Evolutionary conservation across 192 early-diverging fungal species (phyloP).

Genomic region (Coemansia sp.): DNA sequence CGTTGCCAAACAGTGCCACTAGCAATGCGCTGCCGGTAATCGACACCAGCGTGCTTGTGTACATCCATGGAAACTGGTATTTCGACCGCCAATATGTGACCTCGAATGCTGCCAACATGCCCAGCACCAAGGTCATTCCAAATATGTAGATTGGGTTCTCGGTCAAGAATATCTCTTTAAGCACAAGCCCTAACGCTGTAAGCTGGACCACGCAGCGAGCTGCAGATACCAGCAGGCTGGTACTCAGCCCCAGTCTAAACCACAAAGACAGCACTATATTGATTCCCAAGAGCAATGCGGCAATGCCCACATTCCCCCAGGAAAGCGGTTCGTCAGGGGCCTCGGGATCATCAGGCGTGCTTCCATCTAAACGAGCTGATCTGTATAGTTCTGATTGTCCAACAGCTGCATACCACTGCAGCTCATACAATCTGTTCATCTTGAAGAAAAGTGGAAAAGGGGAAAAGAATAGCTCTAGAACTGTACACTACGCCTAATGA

Average conservation of each 20-base stretch:
- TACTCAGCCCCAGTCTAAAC: conserved; percentile 66
- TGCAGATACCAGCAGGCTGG: conserved; percentile 63
- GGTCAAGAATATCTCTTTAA: conserved; percentile 66
- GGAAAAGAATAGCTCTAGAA: background rate
- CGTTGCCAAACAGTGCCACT: conserved; percentile 33
- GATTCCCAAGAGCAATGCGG: conserved; percentile 59
- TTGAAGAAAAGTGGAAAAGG: background rate
- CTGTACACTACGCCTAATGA: no score
- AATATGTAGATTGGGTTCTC: conserved; percentile 63
- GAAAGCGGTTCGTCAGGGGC: conserved; percentile 36
- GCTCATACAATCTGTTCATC: background rate
- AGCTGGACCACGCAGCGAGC: conserved; percentile 78
- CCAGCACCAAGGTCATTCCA: conserved; percentile 58
- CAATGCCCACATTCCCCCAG: conserved; percentile 61
- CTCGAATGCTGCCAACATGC: conserved; percentile 65
- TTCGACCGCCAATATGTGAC: conserved; percentile 72
- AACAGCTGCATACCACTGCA: conserved; percentile 29
- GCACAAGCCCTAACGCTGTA: conserved; percentile 64
- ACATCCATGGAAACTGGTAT: conserved; percentile 71
- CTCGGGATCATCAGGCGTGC: conserved; percentile 21
- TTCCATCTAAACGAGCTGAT: background rate
- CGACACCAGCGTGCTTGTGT: conserved; percentile 51
- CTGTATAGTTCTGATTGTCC: background rate
- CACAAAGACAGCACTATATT: conserved; percentile 60
- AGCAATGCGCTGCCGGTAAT: conserved; percentile 35